Evolutionary conservation across 805 yeast species (phyloP).

Genomic region (Teunomyces tritomae): DNA sequence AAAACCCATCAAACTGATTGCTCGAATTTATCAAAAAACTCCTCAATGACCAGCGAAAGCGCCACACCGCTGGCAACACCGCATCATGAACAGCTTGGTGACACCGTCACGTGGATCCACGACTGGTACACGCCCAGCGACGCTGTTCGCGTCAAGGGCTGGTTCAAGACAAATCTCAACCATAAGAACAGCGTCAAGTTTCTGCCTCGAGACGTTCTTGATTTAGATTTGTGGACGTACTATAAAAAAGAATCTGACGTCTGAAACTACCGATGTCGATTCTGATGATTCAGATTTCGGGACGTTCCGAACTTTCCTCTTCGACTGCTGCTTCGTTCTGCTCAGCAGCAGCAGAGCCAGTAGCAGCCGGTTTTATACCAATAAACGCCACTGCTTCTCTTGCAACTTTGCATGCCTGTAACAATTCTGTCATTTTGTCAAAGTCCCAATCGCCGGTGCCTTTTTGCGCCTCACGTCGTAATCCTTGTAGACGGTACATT

Average conservation of each 20-base stretch:
- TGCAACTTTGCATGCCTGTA: constrained; percentile 48
- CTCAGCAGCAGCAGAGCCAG: not conserved
- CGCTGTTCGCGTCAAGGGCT: constrained; percentile 26
- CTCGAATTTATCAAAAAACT: too few relatives aligned
- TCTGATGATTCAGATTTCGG: too few relatives aligned
- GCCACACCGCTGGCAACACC: constrained; percentile 11
- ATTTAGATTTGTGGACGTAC: constrained; percentile 38
- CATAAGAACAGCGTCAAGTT: constrained; percentile 13
- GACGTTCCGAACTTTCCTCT: too few relatives aligned
- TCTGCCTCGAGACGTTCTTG: constrained; percentile 38
- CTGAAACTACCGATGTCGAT: constrained; percentile 9
- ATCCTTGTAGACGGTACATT: constrained; percentile 43
- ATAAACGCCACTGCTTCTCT: constrained; percentile 60
- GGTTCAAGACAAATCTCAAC: constrained; percentile 30
- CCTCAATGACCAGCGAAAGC: constrained; percentile 12
- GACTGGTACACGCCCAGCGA: constrained; percentile 36
- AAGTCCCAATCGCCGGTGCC: constrained; percentile 42
- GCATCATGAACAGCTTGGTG: constrained; percentile 20
- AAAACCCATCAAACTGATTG: too few relatives aligned
- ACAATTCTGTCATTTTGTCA: constrained; percentile 46
- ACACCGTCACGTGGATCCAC: constrained; percentile 35
- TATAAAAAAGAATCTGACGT: constrained; percentile 8
- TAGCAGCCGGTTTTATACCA: constrained; percentile 15
- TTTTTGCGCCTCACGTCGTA: constrained; percentile 40
- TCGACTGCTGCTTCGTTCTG: too few relatives aligned